Conservation (phyloP, 1,284 basidiomycete genomes). For the Taiwanofungus camphoratus region DNA sequence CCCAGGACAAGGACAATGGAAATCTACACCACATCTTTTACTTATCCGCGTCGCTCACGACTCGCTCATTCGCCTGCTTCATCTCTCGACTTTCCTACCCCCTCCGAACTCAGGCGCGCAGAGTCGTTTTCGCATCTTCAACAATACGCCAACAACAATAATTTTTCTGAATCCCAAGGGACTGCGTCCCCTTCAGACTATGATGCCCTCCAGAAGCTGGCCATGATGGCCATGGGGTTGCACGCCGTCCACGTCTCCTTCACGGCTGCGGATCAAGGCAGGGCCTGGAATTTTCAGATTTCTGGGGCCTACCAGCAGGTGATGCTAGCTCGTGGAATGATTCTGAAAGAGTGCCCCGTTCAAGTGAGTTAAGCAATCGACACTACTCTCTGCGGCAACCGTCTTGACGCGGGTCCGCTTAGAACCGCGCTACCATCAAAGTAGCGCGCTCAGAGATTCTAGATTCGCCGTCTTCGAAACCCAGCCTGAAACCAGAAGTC, state of each 20-base stretch:
- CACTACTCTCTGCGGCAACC: too few species aligned
- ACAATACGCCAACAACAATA: conserved; percentile 36
- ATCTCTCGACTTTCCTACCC: conserved; percentile 55
- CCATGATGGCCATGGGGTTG: conserved; percentile 71
- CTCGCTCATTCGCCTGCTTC: conserved; percentile 57
- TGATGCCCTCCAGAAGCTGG: conserved; percentile 79
- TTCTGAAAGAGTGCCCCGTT: conserved; percentile 86
- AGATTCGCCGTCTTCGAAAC: conserved; percentile 76
- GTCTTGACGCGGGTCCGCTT: conserved; percentile 12
- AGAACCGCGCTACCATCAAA: conserved; percentile 84
- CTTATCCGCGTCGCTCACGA: conserved; percentile 74
- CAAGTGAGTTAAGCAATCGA: conserved; percentile 53
- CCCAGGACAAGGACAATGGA: conserved; percentile 57
- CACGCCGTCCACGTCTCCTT: conserved; percentile 82
- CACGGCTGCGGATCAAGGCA: conserved; percentile 65
- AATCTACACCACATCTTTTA: conserved; percentile 89
- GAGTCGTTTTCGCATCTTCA: conserved; percentile 36
- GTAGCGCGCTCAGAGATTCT: conserved; percentile 91
- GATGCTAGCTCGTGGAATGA: conserved; percentile 83
- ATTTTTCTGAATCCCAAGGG: conserved; percentile 27
- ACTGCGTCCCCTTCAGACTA: conserved; percentile 42
- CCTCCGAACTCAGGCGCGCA: conserved; percentile 36
- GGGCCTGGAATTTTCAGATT: conserved; percentile 85
- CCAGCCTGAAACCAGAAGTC: conserved; percentile 85
- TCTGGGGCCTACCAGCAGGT: conserved; percentile 92